Evolutionary conservation across 176 grass and related monocot species (phyloP).

Genomic region (Phragmites australis): DNA sequence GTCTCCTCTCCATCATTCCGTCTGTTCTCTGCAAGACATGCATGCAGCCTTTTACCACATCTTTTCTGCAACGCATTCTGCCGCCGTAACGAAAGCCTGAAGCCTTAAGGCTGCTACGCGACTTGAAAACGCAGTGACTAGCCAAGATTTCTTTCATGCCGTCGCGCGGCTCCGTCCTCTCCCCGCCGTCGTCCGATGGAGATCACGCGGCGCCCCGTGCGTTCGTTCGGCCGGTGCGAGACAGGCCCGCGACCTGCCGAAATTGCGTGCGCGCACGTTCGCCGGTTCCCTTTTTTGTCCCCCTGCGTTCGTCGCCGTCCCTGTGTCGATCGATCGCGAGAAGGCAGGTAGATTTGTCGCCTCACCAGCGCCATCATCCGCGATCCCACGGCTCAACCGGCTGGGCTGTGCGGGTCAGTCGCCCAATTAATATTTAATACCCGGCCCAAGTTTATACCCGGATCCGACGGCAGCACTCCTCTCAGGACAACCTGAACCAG

Average conservation of each 20-base stretch:
- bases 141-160: background rate
- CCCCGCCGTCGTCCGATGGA: background rate
- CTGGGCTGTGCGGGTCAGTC: background rate
- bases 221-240: too few species aligned
- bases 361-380: conserved; percentile 35
- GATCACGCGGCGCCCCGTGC: background rate
- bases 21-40: background rate
- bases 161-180: background rate
- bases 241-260: too few species aligned
- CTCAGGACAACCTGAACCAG: background rate
- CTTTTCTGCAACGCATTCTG: background rate
- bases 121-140: background rate
- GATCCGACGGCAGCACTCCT: background rate
- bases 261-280: background rate
- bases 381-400: background rate
- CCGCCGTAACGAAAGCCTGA: background rate
- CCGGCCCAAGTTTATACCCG: background rate
- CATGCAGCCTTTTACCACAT: background rate
- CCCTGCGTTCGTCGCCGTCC: conserved; percentile 7
- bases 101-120: background rate
- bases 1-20: conserved; percentile 28
- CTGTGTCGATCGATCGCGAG: background rate
- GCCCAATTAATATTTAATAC: background rate
- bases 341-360: background rate
- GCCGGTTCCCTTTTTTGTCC: background rate